A percentile compares a stretch with the other conserved stretches of the same genome.
Evolutionary conservation across 2,329 filamentous ascomycete genomes (phyloP).

Genomic region (Clarireedia hainanense): DNA sequence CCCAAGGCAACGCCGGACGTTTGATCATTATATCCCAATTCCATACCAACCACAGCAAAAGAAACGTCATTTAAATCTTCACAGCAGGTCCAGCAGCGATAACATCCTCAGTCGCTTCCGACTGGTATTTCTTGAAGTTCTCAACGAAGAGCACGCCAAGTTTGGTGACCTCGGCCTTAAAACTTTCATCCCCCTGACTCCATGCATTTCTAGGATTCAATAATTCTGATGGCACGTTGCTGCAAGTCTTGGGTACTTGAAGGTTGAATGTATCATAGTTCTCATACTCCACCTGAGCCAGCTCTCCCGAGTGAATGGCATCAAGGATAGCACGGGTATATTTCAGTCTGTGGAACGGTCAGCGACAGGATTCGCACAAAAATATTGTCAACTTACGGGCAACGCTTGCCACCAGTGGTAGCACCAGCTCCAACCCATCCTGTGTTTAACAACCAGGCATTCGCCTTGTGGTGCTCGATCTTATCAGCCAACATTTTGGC

Average conservation of each 20-base stretch:
- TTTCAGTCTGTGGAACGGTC: constrained; percentile 51
- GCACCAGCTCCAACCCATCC: constrained; percentile 93
- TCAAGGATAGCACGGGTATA: constrained; percentile 98
- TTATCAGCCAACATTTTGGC: constrained; percentile 97
- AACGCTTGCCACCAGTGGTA: constrained; percentile 88
- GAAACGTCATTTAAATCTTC: constrained; percentile 12
- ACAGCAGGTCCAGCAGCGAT: constrained; percentile 53
- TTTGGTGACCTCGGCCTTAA: constrained; percentile 83
- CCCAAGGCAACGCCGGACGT: constrained; percentile 6
- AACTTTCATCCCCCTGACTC: constrained; percentile 74
- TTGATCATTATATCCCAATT: background rate
- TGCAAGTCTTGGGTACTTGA: constrained; percentile 85
- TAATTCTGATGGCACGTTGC: constrained; percentile 80
- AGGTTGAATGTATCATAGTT: constrained; percentile 96
- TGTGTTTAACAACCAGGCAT: constrained; percentile 98
- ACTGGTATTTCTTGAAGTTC: constrained; percentile 95
- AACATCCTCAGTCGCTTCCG: constrained; percentile 73
- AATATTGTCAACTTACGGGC: constrained; percentile 46
- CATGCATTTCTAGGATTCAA: constrained; percentile 92
- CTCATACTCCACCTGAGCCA: constrained; percentile 89
- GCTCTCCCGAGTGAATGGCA: constrained; percentile 93
- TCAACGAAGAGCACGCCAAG: constrained; percentile 83
- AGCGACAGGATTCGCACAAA: constrained; percentile 1
- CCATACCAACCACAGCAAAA: background rate
- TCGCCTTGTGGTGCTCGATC: constrained; percentile 90